Base-by-base conservation (phyloP, 441 rosid genomes). In the Capsella rubella region DNA sequence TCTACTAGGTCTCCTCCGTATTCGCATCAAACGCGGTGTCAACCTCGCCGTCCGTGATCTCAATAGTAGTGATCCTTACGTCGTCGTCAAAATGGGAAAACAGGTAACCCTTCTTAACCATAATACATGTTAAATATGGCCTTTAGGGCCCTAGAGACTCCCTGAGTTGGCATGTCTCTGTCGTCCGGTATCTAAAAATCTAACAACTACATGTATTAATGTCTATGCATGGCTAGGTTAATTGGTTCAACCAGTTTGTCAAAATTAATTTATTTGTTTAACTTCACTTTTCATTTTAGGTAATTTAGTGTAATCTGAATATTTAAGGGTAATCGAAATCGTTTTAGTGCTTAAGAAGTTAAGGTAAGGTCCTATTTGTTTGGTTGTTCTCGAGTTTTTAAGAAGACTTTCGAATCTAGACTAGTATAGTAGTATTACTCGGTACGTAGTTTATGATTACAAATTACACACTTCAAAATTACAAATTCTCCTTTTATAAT, bases 41-140 rank as follows among this genome's bases (percentile, higher is more conserved):
- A 90, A 90, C 72, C 97, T 94, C 29, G 98, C 97, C 28, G 87
- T 94, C 53, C 96, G 97, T 0, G 97, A 94, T 65, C 90, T 94
- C 62, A 83, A 83, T 8, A 90, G 87, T 74, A 94, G 98, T 52
- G 98, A 93, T 78, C 98, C 98, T 57, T 93, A 93, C 73, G 87
- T 89, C 39, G 85, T 92, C 35, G 78, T 92, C 82, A 86, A 84
- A 85, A 77, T 90, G 88, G 97, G 86, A 57, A 83, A 61, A 47
- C 97, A 94, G 96, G 97, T 84, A 57, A 37, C 57, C 29, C 1
- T 12, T 42, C 15, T 42, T 42, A 13, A 42, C 2, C 42, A 37
- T 37, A 9, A 10, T 9, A 37, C 3, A 37, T 37, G 40, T 32
- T 32, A 6, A 32, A 32, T 21, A 21, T 21, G 25, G 25, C 25